These are phyloP conservation scores for Ogataea chonburiensis DNA, from an alignment of 805 yeast genomes.

Conservation along the genomic window DNA sequence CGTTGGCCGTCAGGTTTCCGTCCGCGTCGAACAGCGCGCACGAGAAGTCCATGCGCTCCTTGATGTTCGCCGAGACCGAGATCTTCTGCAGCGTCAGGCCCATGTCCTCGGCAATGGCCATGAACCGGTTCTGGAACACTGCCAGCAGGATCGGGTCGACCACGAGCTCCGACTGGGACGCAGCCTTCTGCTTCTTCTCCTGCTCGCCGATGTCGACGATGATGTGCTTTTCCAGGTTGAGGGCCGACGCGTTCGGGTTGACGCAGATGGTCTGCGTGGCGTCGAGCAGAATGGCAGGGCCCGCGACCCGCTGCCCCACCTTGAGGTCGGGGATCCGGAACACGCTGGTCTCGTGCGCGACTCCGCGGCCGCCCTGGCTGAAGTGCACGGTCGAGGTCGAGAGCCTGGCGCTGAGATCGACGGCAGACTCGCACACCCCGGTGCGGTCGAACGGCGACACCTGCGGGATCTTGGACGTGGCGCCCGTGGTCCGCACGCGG, in stretches of 20 bases:
- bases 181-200: slow-evolving; percentile 36
- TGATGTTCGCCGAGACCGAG: slow-evolving; percentile 13
- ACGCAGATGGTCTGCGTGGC: slow-evolving; percentile 37
- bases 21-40: slow-evolving; percentile 14
- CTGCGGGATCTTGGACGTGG: slow-evolving; percentile 46
- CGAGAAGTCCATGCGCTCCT: slow-evolving; percentile 14
- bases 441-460: slow-evolving; percentile 13
- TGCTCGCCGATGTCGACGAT: slow-evolving; percentile 26
- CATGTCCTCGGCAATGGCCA: slow-evolving; percentile 16
- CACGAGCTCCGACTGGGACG: slow-evolving; percentile 21
- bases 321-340: slow-evolving; percentile 31
- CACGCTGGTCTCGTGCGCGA: slow-evolving; percentile 53
- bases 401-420: slow-evolving; percentile 60
- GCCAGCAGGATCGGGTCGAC: slow-evolving; percentile 14
- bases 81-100: slow-evolving; percentile 12
- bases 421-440: slow-evolving; percentile 70
- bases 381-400: slow-evolving; percentile 53
- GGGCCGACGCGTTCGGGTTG: slow-evolving; percentile 31
- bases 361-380: slow-evolving; percentile 74
- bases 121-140: slow-evolving; percentile 13
- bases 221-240: slow-evolving; percentile 35
- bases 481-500: slow-evolving; percentile 63
- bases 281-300: slow-evolving; percentile 41
- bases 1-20: slow-evolving; percentile 14
- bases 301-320: slow-evolving; percentile 46